These are phyloP conservation scores for Globisporangium perplexum DNA, from an alignment of 352 stramenopile genomes.

Conservation along the genomic window DNA sequence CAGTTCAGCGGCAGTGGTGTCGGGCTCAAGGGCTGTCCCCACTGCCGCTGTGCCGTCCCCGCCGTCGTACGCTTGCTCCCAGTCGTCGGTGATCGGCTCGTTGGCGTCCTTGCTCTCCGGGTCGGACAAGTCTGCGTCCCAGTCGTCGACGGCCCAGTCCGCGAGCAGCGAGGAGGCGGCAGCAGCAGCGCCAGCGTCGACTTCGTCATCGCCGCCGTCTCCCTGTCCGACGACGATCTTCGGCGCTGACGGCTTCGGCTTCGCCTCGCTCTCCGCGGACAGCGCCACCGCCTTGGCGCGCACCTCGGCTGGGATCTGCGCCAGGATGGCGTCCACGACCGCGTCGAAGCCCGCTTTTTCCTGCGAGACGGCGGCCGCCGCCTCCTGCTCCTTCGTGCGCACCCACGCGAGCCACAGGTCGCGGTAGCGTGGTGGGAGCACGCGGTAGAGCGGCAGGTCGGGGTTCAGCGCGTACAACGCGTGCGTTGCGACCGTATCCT, in stretches of 20 bases:
- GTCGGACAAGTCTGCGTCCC: constrained; percentile 57
- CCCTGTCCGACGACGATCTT: not conserved
- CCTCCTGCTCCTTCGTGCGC: constrained; percentile 28
- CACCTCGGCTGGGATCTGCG: constrained; percentile 44
- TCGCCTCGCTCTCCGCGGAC: not conserved
- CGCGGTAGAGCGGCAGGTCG: constrained; percentile 80
- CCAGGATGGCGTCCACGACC: constrained; percentile 46
- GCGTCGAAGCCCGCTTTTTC: constrained; percentile 47
- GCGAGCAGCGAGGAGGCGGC: constrained; percentile 16
- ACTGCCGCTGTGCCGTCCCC: not conserved
- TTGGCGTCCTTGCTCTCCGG: constrained; percentile 1
- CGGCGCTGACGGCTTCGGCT: constrained; percentile 12
- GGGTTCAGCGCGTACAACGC: constrained; percentile 87
- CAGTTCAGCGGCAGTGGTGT: too few species aligned
- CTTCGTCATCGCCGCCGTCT: not conserved
- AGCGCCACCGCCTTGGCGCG: constrained; percentile 17
- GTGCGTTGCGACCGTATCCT: constrained; percentile 71
- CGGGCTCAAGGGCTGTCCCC: too few species aligned
- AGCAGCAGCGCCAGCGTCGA: not conserved
- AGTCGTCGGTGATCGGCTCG: not conserved
- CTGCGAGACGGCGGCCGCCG: constrained; percentile 24
- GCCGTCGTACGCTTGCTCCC: constrained; percentile 6
- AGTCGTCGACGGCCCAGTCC: constrained; percentile 67
- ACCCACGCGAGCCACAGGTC: constrained; percentile 85
- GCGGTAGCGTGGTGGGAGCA: constrained; percentile 86